Evolutionary conservation across 2,329 filamentous ascomycete genomes (phyloP).

Genomic region (Penicillium concentricum): DNA sequence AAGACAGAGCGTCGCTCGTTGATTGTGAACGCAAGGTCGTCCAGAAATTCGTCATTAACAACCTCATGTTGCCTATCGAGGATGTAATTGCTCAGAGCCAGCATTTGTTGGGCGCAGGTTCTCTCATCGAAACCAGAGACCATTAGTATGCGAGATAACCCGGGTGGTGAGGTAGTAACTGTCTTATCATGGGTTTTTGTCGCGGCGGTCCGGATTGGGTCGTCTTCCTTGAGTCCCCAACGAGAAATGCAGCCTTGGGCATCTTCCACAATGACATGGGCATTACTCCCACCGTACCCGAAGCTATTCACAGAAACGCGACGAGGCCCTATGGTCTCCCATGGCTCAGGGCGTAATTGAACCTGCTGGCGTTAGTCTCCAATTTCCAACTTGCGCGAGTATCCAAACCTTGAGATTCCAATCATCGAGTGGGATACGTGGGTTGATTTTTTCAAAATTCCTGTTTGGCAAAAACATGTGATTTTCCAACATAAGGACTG

Average conservation of each 20-base stretch:
- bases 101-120: constrained; percentile 15
- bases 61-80: background rate
- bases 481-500: constrained; percentile 45
- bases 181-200: background rate
- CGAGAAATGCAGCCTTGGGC: constrained; percentile 9
- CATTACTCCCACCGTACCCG: constrained; percentile 50
- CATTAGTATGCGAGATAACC: constrained; percentile 15
- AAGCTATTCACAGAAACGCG: constrained; percentile 41
- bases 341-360: constrained; percentile 4
- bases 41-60: constrained; percentile 13
- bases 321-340: constrained; percentile 4
- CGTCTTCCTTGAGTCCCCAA: background rate
- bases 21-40: constrained; percentile 24
- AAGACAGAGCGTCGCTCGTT: constrained; percentile 20
- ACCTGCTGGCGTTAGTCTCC: constrained; percentile 6
- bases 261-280: constrained; percentile 44
- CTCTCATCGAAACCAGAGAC: constrained; percentile 26
- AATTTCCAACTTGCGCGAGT: background rate
- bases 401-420: constrained; percentile 37
- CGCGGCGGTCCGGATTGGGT: background rate
- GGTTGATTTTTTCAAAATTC: constrained; percentile 43
- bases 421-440: constrained; percentile 34
- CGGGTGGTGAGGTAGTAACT: background rate
- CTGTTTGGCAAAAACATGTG: constrained; percentile 46
- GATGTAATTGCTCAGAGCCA: constrained; percentile 12